Conservation (phyloP, 1,284 basidiomycete species). For the Papiliotrema terrestris region DNA sequence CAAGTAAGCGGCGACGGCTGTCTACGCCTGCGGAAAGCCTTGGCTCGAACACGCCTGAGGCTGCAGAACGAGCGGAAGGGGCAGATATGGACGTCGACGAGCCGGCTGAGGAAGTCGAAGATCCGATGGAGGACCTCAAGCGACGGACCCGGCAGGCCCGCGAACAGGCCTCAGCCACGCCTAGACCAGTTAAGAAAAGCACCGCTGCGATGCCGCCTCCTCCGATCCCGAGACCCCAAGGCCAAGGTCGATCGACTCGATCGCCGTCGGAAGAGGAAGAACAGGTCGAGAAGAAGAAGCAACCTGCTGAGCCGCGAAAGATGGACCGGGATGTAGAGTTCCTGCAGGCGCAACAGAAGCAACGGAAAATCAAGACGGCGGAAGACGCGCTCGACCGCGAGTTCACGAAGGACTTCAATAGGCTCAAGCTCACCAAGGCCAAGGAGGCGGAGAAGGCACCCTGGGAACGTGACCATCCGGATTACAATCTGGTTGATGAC, state of each 20-base stretch:
- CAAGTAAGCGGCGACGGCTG: conserved; percentile 7
- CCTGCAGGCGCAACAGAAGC: conserved; percentile 37
- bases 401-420: conserved; percentile 66
- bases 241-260: neutral
- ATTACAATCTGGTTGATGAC: conserved; percentile 58
- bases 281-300: conserved; percentile 9
- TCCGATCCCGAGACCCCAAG: neutral
- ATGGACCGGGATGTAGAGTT: conserved; percentile 38
- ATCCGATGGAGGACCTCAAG: conserved; percentile 19
- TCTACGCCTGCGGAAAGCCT: neutral
- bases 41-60: neutral
- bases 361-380: conserved; percentile 30
- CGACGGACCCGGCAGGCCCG: conserved; percentile 8
- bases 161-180: neutral
- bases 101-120: conserved; percentile 19
- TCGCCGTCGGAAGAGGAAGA: conserved; percentile 18
- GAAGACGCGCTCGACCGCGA: conserved; percentile 62
- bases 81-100: conserved; percentile 29
- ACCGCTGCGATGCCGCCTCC: neutral
- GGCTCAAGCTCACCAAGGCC: conserved; percentile 69
- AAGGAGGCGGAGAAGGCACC: conserved; percentile 48
- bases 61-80: neutral
- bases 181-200: neutral
- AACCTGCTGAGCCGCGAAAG: conserved; percentile 4
- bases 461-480: conserved; percentile 12